phyloP scores from a whole-genome alignment of 805 yeast genomes.

The Clavispora vitiphila region DNA sequence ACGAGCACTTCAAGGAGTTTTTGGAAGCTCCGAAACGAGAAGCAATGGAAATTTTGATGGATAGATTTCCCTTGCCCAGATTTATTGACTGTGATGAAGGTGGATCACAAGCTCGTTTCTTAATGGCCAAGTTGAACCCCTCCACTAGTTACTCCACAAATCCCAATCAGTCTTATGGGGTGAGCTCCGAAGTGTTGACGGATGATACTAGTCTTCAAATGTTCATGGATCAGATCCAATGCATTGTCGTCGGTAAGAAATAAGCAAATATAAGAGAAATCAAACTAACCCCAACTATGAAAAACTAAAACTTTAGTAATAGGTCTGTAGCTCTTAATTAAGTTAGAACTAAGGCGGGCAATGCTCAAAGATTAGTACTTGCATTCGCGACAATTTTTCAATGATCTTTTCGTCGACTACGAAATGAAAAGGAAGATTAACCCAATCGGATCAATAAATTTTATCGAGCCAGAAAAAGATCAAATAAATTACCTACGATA shows the following conservation, averaged over 20 bases:
- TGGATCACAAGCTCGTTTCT: constrained; percentile 69
- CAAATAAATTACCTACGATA: not conserved
- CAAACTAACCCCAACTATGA: not conserved
- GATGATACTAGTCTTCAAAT: constrained; percentile 57
- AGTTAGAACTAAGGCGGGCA: not conserved
- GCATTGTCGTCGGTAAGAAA: constrained; percentile 21
- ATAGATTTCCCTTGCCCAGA: constrained; percentile 67
- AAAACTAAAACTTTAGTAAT: not conserved
- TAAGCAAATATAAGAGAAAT: not conserved
- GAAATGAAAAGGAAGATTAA: not conserved
- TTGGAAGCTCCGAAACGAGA: constrained; percentile 59
- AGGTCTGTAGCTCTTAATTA: too few species aligned
- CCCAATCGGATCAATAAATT: not conserved
- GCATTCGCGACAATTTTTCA: not conserved
- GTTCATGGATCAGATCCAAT: constrained; percentile 51
- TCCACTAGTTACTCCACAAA: constrained; percentile 48
- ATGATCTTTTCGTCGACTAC: not conserved
- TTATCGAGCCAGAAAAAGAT: not conserved
- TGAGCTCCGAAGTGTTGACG: constrained; percentile 40
- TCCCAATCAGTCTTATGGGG: constrained; percentile 27
- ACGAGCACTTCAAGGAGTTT: constrained; percentile 53
- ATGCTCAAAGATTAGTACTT: not conserved
- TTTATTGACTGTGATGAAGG: constrained; percentile 73
- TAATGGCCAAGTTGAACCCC: constrained; percentile 66
- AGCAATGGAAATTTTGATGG: constrained; percentile 60